Base-by-base conservation (phyloP, 441 rosid species). In the Raphanus hybrid region DNA sequence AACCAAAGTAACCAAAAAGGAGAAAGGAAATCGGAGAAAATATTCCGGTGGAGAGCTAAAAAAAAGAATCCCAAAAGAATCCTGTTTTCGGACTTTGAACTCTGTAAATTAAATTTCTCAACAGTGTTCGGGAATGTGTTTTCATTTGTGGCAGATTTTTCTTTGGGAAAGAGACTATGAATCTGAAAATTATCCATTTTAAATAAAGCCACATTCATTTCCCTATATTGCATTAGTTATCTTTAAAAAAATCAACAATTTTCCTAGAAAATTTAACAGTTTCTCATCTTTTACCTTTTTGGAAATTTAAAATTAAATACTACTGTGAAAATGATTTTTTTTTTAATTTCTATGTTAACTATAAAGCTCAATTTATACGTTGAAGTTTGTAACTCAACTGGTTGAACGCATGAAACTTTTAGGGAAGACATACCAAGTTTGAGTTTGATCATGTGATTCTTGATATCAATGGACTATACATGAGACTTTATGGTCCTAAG, bases 161-260 rank as follows among this genome's bases (percentile, higher is more conserved):
- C 37, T 58, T 74, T 66, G 77, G 71, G 57, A 74, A 58, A 41
- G 35, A 55, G 63, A 64, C n/a, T 52, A 18, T 6, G 14, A 11
- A 12, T 64, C 18, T 50, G 61, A 5, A 11, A 29, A 10, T 1
- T 29, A 5, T 3, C 8, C 5, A 50, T 10, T 71, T 60, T 14
- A 6, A 6, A 9, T 5, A 10, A 8, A 67, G 14, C 32, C 39
- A n/a, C 20, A 45, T n/a, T 55, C 61, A 8, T 55, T 54, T 55
- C 27, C 60, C 29, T 18, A 55, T 16, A 20, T 55, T 18, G 61
- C 27, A 8, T 7, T 16, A 20, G 61, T 20, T 18, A 55, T 18
- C 20, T 11, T 18, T 29, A 3, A 18, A 57, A 20, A 55, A 54
- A 26, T 12, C 8, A 0, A 14, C 23, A 32, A 32, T 0, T 48